These are phyloP conservation scores for Clavariopsis aquatica DNA, from an alignment of 495 filamentous ascomycete genomes.

Conservation along the genomic window DNA sequence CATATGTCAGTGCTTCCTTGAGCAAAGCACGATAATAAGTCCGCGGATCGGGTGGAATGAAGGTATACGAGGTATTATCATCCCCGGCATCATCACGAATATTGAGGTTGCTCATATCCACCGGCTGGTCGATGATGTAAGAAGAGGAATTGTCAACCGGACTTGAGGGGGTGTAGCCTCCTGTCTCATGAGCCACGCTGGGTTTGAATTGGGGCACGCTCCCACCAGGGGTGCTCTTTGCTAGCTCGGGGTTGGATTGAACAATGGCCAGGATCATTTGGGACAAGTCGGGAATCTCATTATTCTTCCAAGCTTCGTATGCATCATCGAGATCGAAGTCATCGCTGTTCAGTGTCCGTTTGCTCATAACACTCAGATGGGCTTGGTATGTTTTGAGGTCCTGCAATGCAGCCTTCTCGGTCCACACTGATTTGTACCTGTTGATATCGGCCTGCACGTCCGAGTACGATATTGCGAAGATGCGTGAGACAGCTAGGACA, in stretches of 20 bases:
- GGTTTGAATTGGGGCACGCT: conserved; percentile 56
- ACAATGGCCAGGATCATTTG: conserved; percentile 91
- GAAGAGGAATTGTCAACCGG: conserved; percentile 54
- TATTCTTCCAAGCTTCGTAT: conserved; percentile 85
- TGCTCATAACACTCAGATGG: conserved; percentile 76
- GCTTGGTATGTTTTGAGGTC: conserved; percentile 93
- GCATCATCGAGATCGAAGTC: conserved; percentile 93
- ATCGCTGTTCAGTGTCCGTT: conserved; percentile 71
- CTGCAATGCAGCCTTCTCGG: conserved; percentile 82
- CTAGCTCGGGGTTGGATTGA: conserved; percentile 81
- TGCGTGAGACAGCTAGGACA: conserved; percentile 78
- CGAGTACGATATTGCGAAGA: conserved; percentile 75
- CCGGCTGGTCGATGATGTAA: conserved; percentile 74
- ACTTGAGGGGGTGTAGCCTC: conserved; percentile 43
- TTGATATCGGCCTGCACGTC: conserved; percentile 86
- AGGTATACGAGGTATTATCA: conserved; percentile 68
- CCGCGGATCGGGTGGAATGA: conserved; percentile 84
- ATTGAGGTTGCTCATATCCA: conserved; percentile 73
- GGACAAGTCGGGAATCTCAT: conserved; percentile 76
- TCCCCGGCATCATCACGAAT: conserved; percentile 59
- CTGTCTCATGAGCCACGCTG: conserved; percentile 51
- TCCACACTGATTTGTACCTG: conserved; percentile 77
- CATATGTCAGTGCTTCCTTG: conserved; percentile 69
- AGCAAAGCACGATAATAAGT: conserved; percentile 77
- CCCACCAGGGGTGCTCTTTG: conserved; percentile 61